Evolutionary conservation across 129 eudicot genomes (phyloP).

Genomic region (Centella asiatica): DNA sequence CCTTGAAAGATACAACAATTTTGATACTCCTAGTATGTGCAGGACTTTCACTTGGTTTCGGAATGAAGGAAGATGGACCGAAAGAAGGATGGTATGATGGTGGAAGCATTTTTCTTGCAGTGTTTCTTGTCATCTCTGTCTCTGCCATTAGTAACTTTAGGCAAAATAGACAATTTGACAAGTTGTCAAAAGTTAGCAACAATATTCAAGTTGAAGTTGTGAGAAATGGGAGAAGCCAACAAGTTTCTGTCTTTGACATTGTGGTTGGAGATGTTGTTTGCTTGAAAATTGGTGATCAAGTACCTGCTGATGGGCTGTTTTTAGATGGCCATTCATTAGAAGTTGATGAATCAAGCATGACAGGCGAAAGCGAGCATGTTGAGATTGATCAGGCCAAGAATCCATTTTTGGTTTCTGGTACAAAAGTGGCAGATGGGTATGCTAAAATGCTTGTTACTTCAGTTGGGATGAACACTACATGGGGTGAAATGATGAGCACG

Average conservation of each 20-base stretch:
- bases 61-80: constrained; percentile 38
- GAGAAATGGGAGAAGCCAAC: constrained; percentile 31
- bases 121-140: constrained; percentile 34
- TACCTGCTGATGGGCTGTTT: constrained; percentile 47
- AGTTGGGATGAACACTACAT: constrained; percentile 38
- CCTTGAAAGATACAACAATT: constrained; percentile 38
- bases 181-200: constrained; percentile 28
- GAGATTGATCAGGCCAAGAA: constrained; percentile 12
- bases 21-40: constrained; percentile 35
- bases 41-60: constrained; percentile 41
- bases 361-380: constrained; percentile 22
- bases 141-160: constrained; percentile 36
- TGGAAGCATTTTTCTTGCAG: constrained; percentile 45
- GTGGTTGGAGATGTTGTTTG: constrained; percentile 38
- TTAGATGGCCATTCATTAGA: constrained; percentile 31
- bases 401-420: constrained; percentile 41
- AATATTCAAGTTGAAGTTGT: constrained; percentile 34
- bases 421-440: constrained; percentile 41
- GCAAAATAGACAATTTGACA: constrained; percentile 38
- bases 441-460: constrained; percentile 42
- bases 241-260: constrained; percentile 30
- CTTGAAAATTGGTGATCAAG: constrained; percentile 40
- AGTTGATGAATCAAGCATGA: constrained; percentile 38
- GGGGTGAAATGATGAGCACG: constrained; percentile 47
- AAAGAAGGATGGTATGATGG: too few relatives aligned